Base-by-base conservation (phyloP, 2,329 filamentous ascomycete species). In the Monosporascus ibericus region DNA sequence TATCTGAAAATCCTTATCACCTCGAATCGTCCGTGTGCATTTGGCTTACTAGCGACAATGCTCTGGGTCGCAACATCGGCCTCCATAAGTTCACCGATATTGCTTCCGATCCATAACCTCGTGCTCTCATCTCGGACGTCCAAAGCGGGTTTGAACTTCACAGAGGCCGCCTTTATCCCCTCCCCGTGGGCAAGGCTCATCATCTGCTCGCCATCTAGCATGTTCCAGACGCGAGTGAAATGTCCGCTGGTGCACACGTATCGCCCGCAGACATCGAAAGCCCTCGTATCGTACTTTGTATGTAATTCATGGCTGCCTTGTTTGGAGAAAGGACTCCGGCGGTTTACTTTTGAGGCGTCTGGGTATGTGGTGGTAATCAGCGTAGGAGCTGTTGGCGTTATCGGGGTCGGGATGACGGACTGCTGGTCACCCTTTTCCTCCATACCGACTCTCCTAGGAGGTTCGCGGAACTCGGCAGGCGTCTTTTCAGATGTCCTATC, bases 31-130 rank as follows among this genome's bases (percentile, higher is more conserved):
- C 85, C 83, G 63, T 97, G 94, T 2, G 88, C 88, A 48, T 78
- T 84, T 2, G 80, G 72, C 61, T 87, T 89, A 18, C 80, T 87
- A 27, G 80, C 76, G 15, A 89, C 76, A 46, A 96, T 77, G 37
- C 79, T 82, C 64, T 92, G 86, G 0, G 84, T 85, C 2, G 77
- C 74, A 51, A 97, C 82, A 66, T 99, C 92, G 44, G 95, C 80
- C 71, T 99, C 94, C 65, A 92, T 83, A 39, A 99, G 76, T 57
- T 99, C 94, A 47, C 94, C 94, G 6, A 83, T 77, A 60, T 87
- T 95, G 44, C 87, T 96, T 7, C 94, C 94, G 34, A 97, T 81
- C 94, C 94, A 99, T 24, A 99, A 61, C 15, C 85, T 80, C 50
- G 81, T 80, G 6, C 91, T 92, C 69, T 97, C 92, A 47, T 92